Percentiles rank a stretch among this genome's conserved stretches.
Evolutionary conservation across 192 early-diverging fungal species (phyloP).

Genomic region (Allomyces javanicus): DNA sequence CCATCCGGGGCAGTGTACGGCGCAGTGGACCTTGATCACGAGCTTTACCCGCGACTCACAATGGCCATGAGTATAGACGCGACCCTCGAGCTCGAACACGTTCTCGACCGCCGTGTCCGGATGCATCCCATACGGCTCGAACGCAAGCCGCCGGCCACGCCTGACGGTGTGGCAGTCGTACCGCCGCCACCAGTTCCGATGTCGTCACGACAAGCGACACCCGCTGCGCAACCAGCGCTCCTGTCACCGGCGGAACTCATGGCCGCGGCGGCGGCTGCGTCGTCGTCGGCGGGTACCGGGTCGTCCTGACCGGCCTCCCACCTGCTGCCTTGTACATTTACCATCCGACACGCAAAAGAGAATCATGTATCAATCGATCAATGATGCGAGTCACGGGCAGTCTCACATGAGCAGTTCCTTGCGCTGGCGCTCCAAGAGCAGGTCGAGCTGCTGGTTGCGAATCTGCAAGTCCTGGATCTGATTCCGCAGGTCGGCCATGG

Average conservation of each 20-base stretch:
- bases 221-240: too few species aligned
- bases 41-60: too few species aligned
- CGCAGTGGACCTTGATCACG: too few species aligned
- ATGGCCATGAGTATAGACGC: neutral
- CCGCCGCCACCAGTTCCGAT: too few species aligned
- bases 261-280: neutral
- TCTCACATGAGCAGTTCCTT: slow-evolving; percentile 14
- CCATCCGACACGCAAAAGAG: neutral
- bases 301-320: neutral
- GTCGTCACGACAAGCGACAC: too few species aligned
- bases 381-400: too few species aligned
- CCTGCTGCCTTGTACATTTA: neutral
- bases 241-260: too few species aligned
- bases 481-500: slow-evolving; percentile 11
- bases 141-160: neutral
- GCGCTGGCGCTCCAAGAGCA: slow-evolving; percentile 28
- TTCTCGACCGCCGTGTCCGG: neutral
- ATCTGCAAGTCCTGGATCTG: slow-evolving; percentile 20
- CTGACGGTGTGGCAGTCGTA: too few species aligned
- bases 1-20: neutral
- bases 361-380: neutral
- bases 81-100: neutral
- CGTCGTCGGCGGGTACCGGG: neutral
- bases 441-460: slow-evolving; percentile 18
- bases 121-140: neutral